Evolutionary conservation across 2,329 filamentous ascomycete genomes (phyloP).

Genomic region (Epicoccum nigrum): DNA sequence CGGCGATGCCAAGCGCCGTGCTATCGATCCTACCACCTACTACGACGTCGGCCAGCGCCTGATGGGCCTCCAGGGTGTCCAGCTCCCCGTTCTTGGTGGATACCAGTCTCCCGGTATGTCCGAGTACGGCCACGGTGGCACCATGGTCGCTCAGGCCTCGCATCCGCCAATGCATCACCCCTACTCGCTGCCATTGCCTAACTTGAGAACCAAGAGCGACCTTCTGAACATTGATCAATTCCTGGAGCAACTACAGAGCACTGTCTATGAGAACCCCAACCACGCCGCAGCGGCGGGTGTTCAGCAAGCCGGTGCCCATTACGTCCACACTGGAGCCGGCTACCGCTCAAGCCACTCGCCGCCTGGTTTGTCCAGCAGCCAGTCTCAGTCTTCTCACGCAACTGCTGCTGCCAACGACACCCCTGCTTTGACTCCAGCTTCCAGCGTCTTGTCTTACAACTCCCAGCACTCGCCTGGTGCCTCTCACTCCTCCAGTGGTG

Average conservation of each 20-base stretch:
- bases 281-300: conserved; percentile 80
- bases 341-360: conserved; percentile 66
- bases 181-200: conserved; percentile 88
- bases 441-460: conserved; percentile 76
- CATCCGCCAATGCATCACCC: conserved; percentile 74
- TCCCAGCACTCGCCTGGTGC: conserved; percentile 79
- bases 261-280: conserved; percentile 90
- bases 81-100: conserved; percentile 52
- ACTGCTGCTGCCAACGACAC: conserved; percentile 62
- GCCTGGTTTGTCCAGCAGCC: conserved; percentile 47
- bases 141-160: conserved; percentile 58
- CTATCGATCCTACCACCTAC: conserved; percentile 89
- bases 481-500: conserved; percentile 63
- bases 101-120: conserved; percentile 50
- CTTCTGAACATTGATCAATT: conserved; percentile 93
- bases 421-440: conserved; percentile 77
- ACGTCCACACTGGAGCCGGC: conserved; percentile 59
- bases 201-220: conserved; percentile 90
- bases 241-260: conserved; percentile 93
- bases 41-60: conserved; percentile 88
- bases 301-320: conserved; percentile 74
- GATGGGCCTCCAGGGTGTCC: conserved; percentile 75
- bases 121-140: conserved; percentile 62
- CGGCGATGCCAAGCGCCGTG: conserved; percentile 86
- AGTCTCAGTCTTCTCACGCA: conserved; percentile 60